These are phyloP conservation scores for Boletus barrowsii DNA, from an alignment of 768 basidiomycete species.

Conservation along the genomic window DNA sequence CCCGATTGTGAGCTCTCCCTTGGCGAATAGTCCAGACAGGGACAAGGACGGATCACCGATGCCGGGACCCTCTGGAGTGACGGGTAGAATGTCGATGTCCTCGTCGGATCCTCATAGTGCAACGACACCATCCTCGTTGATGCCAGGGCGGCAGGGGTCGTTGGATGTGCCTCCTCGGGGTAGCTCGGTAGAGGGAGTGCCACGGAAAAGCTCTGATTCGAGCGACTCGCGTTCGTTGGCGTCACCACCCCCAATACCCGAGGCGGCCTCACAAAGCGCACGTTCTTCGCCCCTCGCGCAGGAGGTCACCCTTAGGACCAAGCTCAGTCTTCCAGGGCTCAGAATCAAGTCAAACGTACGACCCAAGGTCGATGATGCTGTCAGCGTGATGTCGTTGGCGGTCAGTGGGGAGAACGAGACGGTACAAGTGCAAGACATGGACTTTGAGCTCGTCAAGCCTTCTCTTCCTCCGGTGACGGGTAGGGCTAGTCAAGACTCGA, in stretches of 20 bases:
- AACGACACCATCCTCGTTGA: conserved; percentile 12
- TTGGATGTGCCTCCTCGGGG: conserved; percentile 16
- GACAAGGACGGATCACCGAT: conserved; percentile 23
- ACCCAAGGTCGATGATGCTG: conserved; percentile 30
- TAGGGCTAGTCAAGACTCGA: conserved; percentile 56
- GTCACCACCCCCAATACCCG: conserved; percentile 40
- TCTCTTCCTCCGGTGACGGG: conserved; percentile 42
- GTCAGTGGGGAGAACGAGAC: conserved; percentile 44
- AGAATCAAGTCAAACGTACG: conserved; percentile 39
- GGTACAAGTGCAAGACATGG: conserved; percentile 76
- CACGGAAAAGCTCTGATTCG: conserved; percentile 26
- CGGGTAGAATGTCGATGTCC: conserved; percentile 13
- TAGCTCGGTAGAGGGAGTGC: conserved; percentile 19
- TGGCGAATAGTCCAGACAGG: conserved; percentile 8
- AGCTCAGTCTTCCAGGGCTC: conserved; percentile 68
- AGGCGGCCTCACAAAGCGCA: conserved; percentile 35
- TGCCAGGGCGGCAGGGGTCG: conserved; percentile 14
- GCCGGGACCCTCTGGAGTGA: background rate
- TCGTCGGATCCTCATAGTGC: conserved; percentile 9
- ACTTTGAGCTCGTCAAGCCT: conserved; percentile 76
- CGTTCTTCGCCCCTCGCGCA: conserved; percentile 28
- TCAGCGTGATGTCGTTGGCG: conserved; percentile 24
- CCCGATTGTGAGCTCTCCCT: conserved; percentile 11
- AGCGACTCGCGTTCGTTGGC: conserved; percentile 34
- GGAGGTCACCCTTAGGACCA: conserved; percentile 46